Evolutionary conservation across 768 basidiomycete genomes (phyloP), one percentile per base, ranked within the genome.

Genomic region (Nevesoporus exiguus): DNA sequence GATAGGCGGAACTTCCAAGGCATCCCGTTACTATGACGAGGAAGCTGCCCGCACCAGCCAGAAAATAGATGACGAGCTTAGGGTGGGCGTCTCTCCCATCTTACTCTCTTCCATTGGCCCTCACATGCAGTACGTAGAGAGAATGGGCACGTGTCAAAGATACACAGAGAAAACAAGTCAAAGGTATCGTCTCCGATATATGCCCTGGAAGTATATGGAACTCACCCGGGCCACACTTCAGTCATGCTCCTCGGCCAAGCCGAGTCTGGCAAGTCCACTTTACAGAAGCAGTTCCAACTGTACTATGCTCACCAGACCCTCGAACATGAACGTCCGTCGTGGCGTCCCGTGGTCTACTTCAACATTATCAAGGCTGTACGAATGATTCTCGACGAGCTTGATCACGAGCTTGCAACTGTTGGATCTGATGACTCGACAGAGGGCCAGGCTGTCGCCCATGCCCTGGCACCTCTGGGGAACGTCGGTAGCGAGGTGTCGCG

Each of bases 231-330:
- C 13, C 48, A 24, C 44, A 11, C 50, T 21, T 4, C 58, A 86
- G 85, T 89, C 33, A 82, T 90, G 74, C 76, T 90, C 9, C 77
- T 91, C 29, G 88, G 88, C 17, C 88, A 91, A 64, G 87, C 88
- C 55, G 88, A 88, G 67, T 83, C 83, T 47, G 88, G 88, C 34
- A 93, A 93, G 70, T 90, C 88, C 2, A 92, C 90, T 3, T 76
- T 92, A 13, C 87, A 86, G 64, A 91, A 91, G 64, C 89, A 92
- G 68, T 89, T 92, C 63, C 88, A 92, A 64, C 76, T 91, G 1
- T 86, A 84, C 71, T 90, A 90, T 62, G 84, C 88, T 8, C 83
- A 86, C 3, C 77, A 80, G 53, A 74, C 84, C 0, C 79, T 92
- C 33, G 86, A 91, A 41, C 72, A 76, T 47, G 86, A 88, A 71